Conservation (phyloP, 768 basidiomycete genomes). For the Tricholoma hemisulphureum region DNA sequence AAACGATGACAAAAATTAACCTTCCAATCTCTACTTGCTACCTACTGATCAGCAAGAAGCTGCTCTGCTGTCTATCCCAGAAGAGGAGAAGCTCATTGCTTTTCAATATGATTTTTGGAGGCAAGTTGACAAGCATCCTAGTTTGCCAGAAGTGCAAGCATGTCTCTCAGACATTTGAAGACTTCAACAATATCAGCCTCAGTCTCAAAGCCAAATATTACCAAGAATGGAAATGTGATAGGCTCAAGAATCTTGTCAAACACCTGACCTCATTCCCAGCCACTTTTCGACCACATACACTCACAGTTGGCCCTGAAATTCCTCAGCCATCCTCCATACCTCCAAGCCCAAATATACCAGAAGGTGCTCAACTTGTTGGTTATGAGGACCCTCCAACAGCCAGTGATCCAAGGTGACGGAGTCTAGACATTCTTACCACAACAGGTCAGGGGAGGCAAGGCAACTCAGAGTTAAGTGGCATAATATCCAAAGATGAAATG, state of each 20-base stretch:
- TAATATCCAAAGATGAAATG: slow-evolving; percentile 16
- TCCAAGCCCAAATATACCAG: slow-evolving; percentile 32
- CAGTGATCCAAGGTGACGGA: slow-evolving; percentile 42
- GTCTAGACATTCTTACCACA: slow-evolving; percentile 39
- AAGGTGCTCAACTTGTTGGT: slow-evolving; percentile 25
- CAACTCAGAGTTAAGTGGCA: slow-evolving; percentile 10
- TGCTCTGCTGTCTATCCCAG: slow-evolving; percentile 21
- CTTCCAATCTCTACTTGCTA: slow-evolving; percentile 13
- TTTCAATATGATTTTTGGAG: slow-evolving; percentile 88
- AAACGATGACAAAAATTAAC: slow-evolving; percentile 40
- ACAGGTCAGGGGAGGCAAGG: slow-evolving; percentile 14
- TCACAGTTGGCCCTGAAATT: slow-evolving; percentile 23
- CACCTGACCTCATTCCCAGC: slow-evolving; percentile 47
- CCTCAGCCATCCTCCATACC: slow-evolving; percentile 63
- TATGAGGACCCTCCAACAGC: slow-evolving; percentile 36
- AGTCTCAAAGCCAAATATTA: slow-evolving; percentile 86
- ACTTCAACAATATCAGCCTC: slow-evolving; percentile 91
- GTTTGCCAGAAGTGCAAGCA: slow-evolving; percentile 95
- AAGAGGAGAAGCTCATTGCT: slow-evolving; percentile 64
- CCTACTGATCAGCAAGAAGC: slow-evolving; percentile 8
- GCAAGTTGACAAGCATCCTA: slow-evolving; percentile 84
- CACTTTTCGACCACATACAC: slow-evolving; percentile 2
- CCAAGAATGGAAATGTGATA: slow-evolving; percentile 73
- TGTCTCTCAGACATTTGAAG: slow-evolving; percentile 89
- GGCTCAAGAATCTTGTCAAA: slow-evolving; percentile 70